Evolutionary conservation across 306 rosid genomes (phyloP).

Genomic region (Fagus crenata): DNA sequence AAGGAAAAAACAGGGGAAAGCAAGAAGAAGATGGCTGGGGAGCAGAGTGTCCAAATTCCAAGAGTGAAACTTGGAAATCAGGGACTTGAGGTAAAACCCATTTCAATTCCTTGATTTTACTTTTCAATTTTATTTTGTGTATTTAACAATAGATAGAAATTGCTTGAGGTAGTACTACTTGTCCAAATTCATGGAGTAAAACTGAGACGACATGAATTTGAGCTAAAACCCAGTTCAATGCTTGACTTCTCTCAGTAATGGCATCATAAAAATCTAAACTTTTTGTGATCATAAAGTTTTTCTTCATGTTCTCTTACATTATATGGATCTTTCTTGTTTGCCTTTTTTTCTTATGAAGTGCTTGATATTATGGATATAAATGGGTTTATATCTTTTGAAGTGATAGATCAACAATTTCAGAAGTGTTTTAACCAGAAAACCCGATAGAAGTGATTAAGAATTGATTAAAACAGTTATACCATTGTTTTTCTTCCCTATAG

Average conservation of each 20-base stretch:
- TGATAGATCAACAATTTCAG: not conserved
- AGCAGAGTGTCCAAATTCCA: slow-evolving; percentile 28
- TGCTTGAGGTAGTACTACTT: not conserved
- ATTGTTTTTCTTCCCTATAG: not conserved
- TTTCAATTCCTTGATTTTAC: not conserved
- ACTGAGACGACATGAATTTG: slow-evolving; percentile 33
- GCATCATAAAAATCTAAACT: not conserved
- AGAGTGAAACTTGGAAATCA: slow-evolving; percentile 51
- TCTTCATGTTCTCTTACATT: not conserved
- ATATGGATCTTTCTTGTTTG: not conserved
- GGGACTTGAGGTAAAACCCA: slow-evolving; percentile 45
- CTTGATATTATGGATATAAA: not conserved
- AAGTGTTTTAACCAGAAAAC: not conserved
- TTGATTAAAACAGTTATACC: not conserved
- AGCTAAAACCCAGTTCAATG: slow-evolving; percentile 15
- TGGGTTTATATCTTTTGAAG: not conserved
- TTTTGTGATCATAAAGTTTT: not conserved
- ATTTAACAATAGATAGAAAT: not conserved
- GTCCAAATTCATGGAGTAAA: slow-evolving; percentile 28
- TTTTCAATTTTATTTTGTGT: not conserved
- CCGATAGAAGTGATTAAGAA: not conserved
- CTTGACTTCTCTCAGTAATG: not conserved
- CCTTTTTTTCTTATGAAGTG: not conserved
- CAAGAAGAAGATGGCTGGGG: slow-evolving; percentile 35
- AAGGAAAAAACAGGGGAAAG: not conserved